Percentiles rank a stretch among this genome's conserved stretches.
These are phyloP conservation scores for Cairneyella variabilis DNA, from an alignment of 495 filamentous ascomycete genomes.

Conservation along the genomic window DNA sequence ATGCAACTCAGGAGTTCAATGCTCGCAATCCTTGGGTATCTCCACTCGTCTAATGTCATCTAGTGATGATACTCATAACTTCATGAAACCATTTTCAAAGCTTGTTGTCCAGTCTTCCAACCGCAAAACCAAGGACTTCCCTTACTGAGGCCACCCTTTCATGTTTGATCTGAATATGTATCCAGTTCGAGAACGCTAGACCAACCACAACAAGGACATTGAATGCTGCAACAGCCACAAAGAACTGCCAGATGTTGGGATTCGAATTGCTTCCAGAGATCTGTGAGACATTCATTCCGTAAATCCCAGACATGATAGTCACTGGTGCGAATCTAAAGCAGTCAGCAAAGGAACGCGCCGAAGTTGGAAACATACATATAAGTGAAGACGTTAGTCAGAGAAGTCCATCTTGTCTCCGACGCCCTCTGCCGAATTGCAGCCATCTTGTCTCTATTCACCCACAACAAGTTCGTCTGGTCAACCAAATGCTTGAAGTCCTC, in stretches of 20 bases:
- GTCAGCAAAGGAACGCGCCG: background rate
- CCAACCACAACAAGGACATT: slow-evolving; percentile 19
- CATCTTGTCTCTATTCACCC: slow-evolving; percentile 24
- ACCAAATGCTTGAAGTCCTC: slow-evolving; percentile 30
- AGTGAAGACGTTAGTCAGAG: slow-evolving; percentile 28
- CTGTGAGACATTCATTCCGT: slow-evolving; percentile 29
- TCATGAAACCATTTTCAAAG: no score
- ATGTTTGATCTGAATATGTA: slow-evolving; percentile 18
- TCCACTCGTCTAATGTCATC: no score
- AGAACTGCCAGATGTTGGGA: slow-evolving; percentile 29
- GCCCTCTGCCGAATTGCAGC: slow-evolving; percentile 12
- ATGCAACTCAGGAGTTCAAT: no score
- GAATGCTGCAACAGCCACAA: slow-evolving; percentile 21
- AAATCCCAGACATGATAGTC: slow-evolving; percentile 25
- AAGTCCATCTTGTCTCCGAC: slow-evolving; percentile 18
- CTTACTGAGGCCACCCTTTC: slow-evolving; percentile 10
- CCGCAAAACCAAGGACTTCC: slow-evolving; percentile 21
- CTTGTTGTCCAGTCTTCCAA: no score
- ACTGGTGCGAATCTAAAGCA: slow-evolving; percentile 24
- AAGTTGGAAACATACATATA: slow-evolving; percentile 19
- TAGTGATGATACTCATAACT: no score
- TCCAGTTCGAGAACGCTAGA: slow-evolving; percentile 17
- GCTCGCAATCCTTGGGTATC: no score
- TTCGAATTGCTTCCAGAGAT: slow-evolving; percentile 19
- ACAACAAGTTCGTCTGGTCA: slow-evolving; percentile 26